These are phyloP conservation scores for Penstemon barbatus DNA, from an alignment of 257 asterid genomes.

Conservation along the genomic window DNA sequence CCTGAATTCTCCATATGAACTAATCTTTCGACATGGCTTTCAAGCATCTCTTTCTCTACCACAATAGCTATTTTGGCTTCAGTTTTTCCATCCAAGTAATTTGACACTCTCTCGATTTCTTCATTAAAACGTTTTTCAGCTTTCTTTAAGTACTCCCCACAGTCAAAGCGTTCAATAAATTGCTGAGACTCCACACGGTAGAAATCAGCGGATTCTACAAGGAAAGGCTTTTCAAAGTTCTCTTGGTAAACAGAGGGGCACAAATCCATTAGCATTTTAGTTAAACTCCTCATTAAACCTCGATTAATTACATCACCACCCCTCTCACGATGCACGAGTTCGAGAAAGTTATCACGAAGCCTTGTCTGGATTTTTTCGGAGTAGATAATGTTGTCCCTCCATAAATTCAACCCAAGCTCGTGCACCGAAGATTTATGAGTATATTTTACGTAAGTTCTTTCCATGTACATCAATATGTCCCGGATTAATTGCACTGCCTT, in stretches of 20 bases:
- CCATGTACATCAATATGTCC: conserved; percentile 91
- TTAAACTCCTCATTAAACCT: conserved; percentile 83
- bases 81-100: conserved; percentile 72
- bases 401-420: conserved; percentile 84
- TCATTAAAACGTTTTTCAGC: conserved; percentile 83
- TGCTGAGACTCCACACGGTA: conserved; percentile 82
- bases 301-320: conserved; percentile 76
- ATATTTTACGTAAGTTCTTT: conserved; percentile 73
- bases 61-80: conserved; percentile 71
- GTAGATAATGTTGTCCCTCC: conserved; percentile 78
- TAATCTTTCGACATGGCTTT: conserved; percentile 71
- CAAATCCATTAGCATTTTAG: conserved; percentile 82
- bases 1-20: conserved; percentile 94
- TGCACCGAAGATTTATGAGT: conserved; percentile 71
- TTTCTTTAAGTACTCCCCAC: conserved; percentile 83
- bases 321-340: conserved; percentile 58
- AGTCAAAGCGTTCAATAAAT: conserved; percentile 73
- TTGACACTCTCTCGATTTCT: conserved; percentile 87
- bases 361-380: conserved; percentile 63
- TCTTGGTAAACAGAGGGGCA: conserved; percentile 81
- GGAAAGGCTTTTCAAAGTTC: conserved; percentile 83
- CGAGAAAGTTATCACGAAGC: conserved; percentile 72
- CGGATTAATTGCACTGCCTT: conserved; percentile 88
- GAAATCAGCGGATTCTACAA: conserved; percentile 73
- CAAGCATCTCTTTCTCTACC: conserved; percentile 87